Percentiles rank a stretch among this genome's conserved stretches.
Conservation (phyloP, 2,329 filamentous ascomycete genomes). For the Pleoardoris graminearum region DNA sequence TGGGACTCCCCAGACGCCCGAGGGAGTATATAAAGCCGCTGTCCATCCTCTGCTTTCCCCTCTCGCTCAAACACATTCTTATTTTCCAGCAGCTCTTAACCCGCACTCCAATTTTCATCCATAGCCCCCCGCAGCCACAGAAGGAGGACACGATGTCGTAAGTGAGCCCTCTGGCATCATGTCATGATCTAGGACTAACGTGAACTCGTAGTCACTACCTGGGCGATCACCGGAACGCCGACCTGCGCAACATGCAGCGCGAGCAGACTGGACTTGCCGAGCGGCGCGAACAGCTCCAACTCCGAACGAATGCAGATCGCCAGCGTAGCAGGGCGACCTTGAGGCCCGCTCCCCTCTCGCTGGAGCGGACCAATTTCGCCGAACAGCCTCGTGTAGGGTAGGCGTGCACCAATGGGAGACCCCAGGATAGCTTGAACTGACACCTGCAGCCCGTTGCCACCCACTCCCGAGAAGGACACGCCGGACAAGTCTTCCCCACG, state of each 20-base stretch:
- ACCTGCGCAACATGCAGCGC: neutral
- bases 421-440: neutral
- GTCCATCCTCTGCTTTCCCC: neutral
- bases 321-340: neutral
- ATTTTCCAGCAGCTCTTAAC: neutral
- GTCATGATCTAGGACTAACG: neutral
- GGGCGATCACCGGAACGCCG: neutral
- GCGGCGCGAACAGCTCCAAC: neutral
- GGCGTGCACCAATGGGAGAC: neutral
- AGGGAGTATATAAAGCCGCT: neutral
- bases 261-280: neutral
- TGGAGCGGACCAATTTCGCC: neutral
- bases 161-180: neutral
- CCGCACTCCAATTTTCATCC: neutral
- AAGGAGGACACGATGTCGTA: neutral
- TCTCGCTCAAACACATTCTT: neutral
- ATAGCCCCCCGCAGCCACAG: neutral
- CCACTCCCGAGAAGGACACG: neutral
- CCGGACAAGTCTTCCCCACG: neutral
- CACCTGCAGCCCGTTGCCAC: neutral
- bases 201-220: neutral
- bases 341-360: neutral
- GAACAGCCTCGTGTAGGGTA: slow-evolving; percentile 2
- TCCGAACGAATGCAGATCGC: neutral
- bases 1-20: neutral